Evolutionary conservation across 768 basidiomycete species (phyloP).

Genomic region (Nidularia pulvinata): DNA sequence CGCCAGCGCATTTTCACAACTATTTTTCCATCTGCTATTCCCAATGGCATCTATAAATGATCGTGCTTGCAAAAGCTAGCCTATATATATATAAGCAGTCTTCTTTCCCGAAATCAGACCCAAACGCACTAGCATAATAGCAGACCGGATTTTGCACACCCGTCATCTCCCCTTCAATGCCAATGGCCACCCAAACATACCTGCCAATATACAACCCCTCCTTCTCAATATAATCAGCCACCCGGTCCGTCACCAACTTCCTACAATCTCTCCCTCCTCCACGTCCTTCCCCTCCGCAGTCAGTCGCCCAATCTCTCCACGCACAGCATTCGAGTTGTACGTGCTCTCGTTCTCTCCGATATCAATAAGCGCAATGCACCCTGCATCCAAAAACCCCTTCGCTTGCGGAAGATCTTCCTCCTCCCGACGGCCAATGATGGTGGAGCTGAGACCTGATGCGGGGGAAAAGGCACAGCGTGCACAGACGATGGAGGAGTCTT

Average conservation of each 20-base stretch:
- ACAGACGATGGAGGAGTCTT: conserved; percentile 59
- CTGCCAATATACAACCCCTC: conserved; percentile 53
- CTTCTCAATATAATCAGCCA: conserved; percentile 52
- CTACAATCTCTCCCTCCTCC: conserved; percentile 36
- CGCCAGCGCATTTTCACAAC: too few species aligned
- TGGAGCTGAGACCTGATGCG: not conserved
- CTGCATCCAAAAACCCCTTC: conserved; percentile 46
- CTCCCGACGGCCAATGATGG: conserved; percentile 1
- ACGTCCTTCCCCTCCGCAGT: conserved; percentile 8
- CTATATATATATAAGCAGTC: too few species aligned
- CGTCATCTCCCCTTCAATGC: too few species aligned
- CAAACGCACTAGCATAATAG: too few species aligned
- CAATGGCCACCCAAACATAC: too few species aligned
- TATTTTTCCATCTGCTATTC: too few species aligned
- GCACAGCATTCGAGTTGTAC: conserved; percentile 73
- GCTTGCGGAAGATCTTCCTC: conserved; percentile 26
- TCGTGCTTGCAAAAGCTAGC: too few species aligned
- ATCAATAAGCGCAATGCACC: conserved; percentile 58
- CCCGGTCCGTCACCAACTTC: conserved; percentile 37
- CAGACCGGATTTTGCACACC: too few species aligned
- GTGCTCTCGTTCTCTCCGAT: conserved; percentile 54
- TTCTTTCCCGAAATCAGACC: too few species aligned
- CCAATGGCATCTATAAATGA: too few species aligned
- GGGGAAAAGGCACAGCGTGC: conserved; percentile 17
- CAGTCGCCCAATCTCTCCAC: conserved; percentile 35